Conservation (phyloP, 106 monocot species). For the Posidonia australis region DNA sequence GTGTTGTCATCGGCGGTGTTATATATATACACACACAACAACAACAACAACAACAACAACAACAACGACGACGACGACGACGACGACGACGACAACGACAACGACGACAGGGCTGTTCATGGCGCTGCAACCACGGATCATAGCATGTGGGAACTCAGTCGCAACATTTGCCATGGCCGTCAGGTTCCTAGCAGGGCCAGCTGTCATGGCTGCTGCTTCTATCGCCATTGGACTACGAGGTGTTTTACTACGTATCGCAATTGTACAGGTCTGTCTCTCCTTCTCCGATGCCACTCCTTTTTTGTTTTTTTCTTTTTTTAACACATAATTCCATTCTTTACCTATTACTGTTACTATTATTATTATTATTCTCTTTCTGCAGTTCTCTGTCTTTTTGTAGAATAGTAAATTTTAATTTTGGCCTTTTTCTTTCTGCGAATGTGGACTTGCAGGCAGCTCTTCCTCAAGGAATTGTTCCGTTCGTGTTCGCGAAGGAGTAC, state of each 20-base stretch:
- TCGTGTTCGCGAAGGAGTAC: conserved; percentile 10
- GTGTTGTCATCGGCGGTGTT: too few species aligned
- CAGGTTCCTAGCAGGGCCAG: conserved; percentile 48
- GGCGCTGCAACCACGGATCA: conserved; percentile 63
- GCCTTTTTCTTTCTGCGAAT: too few species aligned
- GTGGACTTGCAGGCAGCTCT: conserved; percentile 12
- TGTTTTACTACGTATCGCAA: conserved; percentile 39
- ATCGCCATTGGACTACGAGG: conserved; percentile 49
- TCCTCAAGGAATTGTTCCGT: conserved; percentile 7
- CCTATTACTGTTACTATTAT: too few species aligned
- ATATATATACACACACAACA: too few species aligned
- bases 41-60: too few species aligned
- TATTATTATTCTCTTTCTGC: too few species aligned
- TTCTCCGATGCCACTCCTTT: too few species aligned
- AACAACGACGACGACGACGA: too few species aligned
- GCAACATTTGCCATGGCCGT: conserved; percentile 50
- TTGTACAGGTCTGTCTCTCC: conserved; percentile 36
- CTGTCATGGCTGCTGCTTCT: conserved; percentile 52
- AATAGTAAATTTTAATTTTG: too few species aligned
- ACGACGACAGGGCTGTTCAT: conserved; percentile 44
- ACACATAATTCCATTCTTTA: too few species aligned
- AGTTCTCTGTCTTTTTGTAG: too few species aligned
- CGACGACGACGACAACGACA: too few species aligned
- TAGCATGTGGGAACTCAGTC: conserved; percentile 54
- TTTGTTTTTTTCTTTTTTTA: background rate